phyloP scores from a whole-genome alignment of 257 asterid species.

The Verbascum thapsus region DNA sequence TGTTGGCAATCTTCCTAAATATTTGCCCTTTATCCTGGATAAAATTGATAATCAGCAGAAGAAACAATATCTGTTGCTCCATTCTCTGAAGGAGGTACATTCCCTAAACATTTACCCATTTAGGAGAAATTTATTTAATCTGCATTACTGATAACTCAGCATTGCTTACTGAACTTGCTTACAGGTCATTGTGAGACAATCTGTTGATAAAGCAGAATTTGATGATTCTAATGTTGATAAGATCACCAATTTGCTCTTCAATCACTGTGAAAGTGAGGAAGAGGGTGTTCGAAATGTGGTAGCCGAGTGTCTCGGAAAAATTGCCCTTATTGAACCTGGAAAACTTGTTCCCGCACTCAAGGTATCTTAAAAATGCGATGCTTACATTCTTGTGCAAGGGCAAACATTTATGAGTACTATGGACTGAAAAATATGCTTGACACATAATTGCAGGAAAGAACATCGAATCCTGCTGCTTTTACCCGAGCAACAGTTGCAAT shows the following conservation, averaged over 20 bases:
- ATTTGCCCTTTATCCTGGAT: constrained; percentile 91
- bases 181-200: constrained; percentile 97
- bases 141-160: constrained; percentile 8
- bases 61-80: constrained; percentile 93
- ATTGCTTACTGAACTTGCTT: constrained; percentile 25
- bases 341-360: constrained; percentile 96
- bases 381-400: constrained; percentile 4
- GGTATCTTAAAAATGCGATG: constrained; percentile 46
- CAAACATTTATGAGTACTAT: neutral
- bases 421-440: constrained; percentile 24
- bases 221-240: constrained; percentile 92
- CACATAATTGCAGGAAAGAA: constrained; percentile 75
- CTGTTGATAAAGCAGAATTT: constrained; percentile 96
- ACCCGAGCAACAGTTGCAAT: constrained; percentile 96
- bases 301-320: constrained; percentile 97
- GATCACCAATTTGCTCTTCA: constrained; percentile 84
- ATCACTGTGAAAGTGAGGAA: constrained; percentile 99
- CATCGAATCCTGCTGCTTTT: constrained; percentile 78
- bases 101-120: constrained; percentile 23
- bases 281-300: constrained; percentile 99
- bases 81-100: constrained; percentile 92
- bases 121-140: constrained; percentile 11
- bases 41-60: constrained; percentile 98
- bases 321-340: constrained; percentile 93
- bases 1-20: constrained; percentile 90